phyloP scores from a whole-genome alignment of 2,329 filamentous ascomycete species.

The Penicillium sp. region DNA sequence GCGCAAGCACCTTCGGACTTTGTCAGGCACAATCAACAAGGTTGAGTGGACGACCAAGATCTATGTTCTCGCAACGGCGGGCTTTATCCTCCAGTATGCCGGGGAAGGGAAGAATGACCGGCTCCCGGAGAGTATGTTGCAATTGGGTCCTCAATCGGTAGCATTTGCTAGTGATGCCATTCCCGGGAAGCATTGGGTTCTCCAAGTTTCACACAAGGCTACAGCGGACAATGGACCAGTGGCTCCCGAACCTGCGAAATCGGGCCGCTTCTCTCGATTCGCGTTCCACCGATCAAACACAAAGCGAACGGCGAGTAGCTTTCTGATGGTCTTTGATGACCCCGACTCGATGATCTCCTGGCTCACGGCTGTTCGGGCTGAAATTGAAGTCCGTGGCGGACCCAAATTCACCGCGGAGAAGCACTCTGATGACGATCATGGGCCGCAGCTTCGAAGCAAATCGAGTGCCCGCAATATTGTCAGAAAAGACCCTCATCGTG shows the following conservation, averaged over 20 bases:
- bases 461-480: constrained; percentile 38
- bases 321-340: constrained; percentile 50
- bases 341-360: constrained; percentile 51
- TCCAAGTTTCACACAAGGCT: constrained; percentile 49
- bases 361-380: constrained; percentile 49
- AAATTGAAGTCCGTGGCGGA: constrained; percentile 52
- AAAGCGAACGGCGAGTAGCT: constrained; percentile 42
- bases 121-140: constrained; percentile 52
- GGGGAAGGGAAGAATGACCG: constrained; percentile 50
- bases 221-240: constrained; percentile 34
- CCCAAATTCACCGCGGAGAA: constrained; percentile 48
- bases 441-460: constrained; percentile 33
- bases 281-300: constrained; percentile 42
- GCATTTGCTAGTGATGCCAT: constrained; percentile 56
- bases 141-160: constrained; percentile 50
- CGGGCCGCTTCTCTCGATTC: constrained; percentile 45
- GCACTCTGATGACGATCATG: constrained; percentile 34
- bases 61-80: constrained; percentile 49
- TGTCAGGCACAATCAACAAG: constrained; percentile 45
- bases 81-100: constrained; percentile 52
- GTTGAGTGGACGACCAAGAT: constrained; percentile 50
- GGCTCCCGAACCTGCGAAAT: constrained; percentile 35
- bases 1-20: constrained; percentile 41
- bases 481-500: constrained; percentile 41
- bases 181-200: constrained; percentile 53